phyloP scores from a whole-genome alignment of 2,329 filamentous ascomycete species.

The Aureobasidium musti region DNA sequence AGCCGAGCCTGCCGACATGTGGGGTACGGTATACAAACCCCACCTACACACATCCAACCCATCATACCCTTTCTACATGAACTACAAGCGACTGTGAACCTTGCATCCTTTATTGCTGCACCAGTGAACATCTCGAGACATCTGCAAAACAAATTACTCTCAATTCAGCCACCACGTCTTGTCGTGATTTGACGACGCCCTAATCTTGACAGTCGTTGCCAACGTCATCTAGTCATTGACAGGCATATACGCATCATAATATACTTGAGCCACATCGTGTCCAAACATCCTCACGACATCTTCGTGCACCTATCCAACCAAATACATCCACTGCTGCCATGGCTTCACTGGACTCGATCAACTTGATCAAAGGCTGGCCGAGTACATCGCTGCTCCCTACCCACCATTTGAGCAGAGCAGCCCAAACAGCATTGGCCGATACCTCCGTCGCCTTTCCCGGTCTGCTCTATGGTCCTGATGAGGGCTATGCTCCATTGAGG shows the following conservation, averaged over 20 bases:
- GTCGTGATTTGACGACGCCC: neutral
- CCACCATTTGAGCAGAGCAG: constrained; percentile 61
- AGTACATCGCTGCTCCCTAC: constrained; percentile 65
- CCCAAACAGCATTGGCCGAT: constrained; percentile 62
- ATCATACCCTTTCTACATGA: neutral
- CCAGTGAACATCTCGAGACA: neutral
- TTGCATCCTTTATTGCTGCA: neutral
- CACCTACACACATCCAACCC: neutral
- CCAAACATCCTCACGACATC: neutral
- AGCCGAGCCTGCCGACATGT: constrained; percentile 7
- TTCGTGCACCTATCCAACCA: neutral
- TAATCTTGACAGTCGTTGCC: neutral
- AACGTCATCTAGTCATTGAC: neutral
- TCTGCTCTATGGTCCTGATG: constrained; percentile 78
- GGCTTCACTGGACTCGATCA: constrained; percentile 50
- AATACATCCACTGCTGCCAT: neutral
- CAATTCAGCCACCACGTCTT: neutral
- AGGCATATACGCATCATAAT: constrained; percentile 1
- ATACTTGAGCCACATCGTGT: neutral
- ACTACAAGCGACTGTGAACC: neutral
- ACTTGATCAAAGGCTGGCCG: constrained; percentile 70
- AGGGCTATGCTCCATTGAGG: constrained; percentile 70
- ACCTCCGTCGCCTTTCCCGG: constrained; percentile 61
- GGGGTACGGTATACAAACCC: neutral
- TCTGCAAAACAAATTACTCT: neutral